Base-by-base conservation (phyloP, 1,139 yeast genomes). In the Kodamaea derodonti region DNA sequence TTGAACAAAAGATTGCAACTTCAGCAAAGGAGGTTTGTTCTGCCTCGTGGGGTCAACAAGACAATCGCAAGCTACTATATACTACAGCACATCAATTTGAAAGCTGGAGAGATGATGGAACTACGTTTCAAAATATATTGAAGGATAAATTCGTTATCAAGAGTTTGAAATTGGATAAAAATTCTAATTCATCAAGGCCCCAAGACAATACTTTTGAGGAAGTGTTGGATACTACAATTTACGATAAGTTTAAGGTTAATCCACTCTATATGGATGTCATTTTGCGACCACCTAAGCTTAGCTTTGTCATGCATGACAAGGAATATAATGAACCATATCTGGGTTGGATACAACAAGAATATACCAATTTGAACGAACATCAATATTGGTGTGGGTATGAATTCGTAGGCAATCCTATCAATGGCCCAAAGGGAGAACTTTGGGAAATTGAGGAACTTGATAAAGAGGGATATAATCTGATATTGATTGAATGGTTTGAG, bases 341-440 rank as follows among this genome's bases (percentile, higher is more conserved):
- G 29, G 52, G 61, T 3, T 59, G 65, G 64, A 40, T 48, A 3
- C 36, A 36, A 14, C 43, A 43, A 12, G 42, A 41, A 3, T 52
- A 52, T 37, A 53, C 47, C 2, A 40, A 42, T n/a, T 23, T 32
- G 11, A 34, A 33, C 11, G 53, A 51, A 2, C 45, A 52, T 33
- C 49, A 51, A 2, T 64, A 48, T 37, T 64, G 65, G 65, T 66
- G 72, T 46, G 56, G 56, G 12, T 65, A 65, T 43, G 58, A 62
- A 38, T 39, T 61, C 3, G 58, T 64, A 4, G 69, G 69, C 1
- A 37, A 41, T 18, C 42, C 41, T 2, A 20, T 34, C 3, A 34
- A 34, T 14, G 42, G 41, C 2, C 27, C 31, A 5, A 30, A 43
- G 10, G 47, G 51, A 3, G 18, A 35, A 4, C 29, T 39, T 5